Evolutionary conservation across 306 rosid genomes (phyloP), one percentile per base, ranked within the genome.

Genomic region (Fragaria nilgerrensis): DNA sequence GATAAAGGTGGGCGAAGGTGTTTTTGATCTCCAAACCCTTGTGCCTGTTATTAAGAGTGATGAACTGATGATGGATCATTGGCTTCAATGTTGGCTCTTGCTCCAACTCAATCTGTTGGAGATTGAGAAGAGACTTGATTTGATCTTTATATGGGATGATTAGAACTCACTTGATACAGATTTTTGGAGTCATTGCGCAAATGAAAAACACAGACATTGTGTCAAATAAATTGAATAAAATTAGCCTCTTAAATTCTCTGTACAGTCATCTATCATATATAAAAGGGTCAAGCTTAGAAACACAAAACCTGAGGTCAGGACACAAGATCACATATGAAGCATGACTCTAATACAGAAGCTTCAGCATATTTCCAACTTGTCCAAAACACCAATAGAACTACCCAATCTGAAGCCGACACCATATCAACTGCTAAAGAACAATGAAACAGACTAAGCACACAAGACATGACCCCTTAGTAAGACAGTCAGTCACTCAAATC

Each of bases 401-500:
- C 43, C 43, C 7, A 39, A 73, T 56, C 32, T 37, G 37, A 41
- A 74, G 44, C 41, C 37, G 47, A 19, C 68, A 25, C 77, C 49
- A 74, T 74, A 58, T 55, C 49, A n/a, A 39, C 67, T 36, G 12
- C 53, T 10, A 36, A 6, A 8, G 9, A 36, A 59, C 13, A n/a
- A 55, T 3, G 16, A 15, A 15, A 39, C 20, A 58, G 19, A 56
- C 68, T 74, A 16, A 27, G 32, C 39, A 52, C 23, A 48, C 62
- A 75, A 44, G 68, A 70, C 68, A 50, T 32, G 72, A 52, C 67
- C 75, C 80, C 52, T 67, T 68, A 73, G 10, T 3, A 29, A 5
- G 29, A 3, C 66, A 23, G 68, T 86, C 81, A 93, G 9, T 94
- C 98, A 68, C 92, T 88, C 72, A 85, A 86, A 86, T 92, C 98